Evolutionary conservation across 2,329 filamentous ascomycete genomes (phyloP), one percentile per base, ranked within the genome.

Genomic region (Lasiodiplodia sp.): DNA sequence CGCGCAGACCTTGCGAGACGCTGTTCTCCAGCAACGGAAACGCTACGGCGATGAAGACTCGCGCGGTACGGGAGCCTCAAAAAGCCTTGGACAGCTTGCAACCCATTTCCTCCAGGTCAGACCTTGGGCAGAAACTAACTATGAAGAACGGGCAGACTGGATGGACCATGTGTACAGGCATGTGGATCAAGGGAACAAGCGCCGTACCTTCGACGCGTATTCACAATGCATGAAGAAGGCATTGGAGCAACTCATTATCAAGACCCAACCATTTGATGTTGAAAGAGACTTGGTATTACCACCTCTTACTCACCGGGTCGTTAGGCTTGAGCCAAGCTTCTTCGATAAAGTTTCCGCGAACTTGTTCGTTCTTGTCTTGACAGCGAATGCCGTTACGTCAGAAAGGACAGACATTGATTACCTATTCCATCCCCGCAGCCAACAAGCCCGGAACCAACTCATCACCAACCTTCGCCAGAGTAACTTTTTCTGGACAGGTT

Each of bases 341-440:
- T 93, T 95, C 75, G 94, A 97, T 78, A 93, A 90, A 74, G 78
- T 97, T 11, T 92, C 91, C 0, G 85, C 94, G 31, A 97, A 97
- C 72, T 80, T 96, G 0, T 97, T 97, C 75, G 87, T 92, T 0
- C 91, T 96, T 80, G 89, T 93, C 75, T 88, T 97, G 57, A 90
- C 92, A 2, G 90, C 93, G 72, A 98, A 98, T 75, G 89, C 93
- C 0, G 89, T 98, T 0, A 94, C 94, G 28, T 97, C 94, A 5
- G 92, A 97, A 75, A 85, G 94, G 12, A 89, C 87, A 0, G 95
- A 95, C 73, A 84, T 87, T 67, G 94, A 97, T 76, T 97, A 97
- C 76, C 91, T 98, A 71, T 97, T 97, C 73, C 92, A 97, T 73
- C 86, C 88, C 0, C 88, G 86, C 14, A 94, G 94, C 73, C 82